phyloP scores from a whole-genome alignment of 2,329 filamentous ascomycete species.

The Lasiodiplodia sp. region DNA sequence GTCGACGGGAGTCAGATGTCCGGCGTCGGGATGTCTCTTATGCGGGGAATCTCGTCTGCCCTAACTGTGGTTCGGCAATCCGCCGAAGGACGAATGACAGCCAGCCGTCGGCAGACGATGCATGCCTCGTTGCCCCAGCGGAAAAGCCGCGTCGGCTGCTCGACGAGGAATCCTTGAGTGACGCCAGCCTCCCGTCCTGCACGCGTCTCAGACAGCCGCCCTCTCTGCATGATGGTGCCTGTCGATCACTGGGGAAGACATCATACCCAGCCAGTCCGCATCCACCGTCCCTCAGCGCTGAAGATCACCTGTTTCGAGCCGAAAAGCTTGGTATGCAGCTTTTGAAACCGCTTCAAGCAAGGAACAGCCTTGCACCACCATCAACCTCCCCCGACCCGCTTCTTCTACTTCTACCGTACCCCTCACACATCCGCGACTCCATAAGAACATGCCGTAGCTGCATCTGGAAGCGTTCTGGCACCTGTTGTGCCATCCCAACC shows the following conservation, averaged over 20 bases:
- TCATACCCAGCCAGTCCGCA: constrained; percentile 9
- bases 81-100: background rate
- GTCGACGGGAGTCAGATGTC: constrained; percentile 6
- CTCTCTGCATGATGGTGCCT: constrained; percentile 21
- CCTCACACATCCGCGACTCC: constrained; percentile 8
- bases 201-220: constrained; percentile 7
- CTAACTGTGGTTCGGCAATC: background rate
- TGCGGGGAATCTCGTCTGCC: constrained; percentile 22
- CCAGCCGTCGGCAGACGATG: background rate
- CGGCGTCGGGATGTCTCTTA: background rate
- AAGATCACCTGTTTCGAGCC: constrained; percentile 27
- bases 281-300: constrained; percentile 9
- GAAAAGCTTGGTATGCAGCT: constrained; percentile 28
- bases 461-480: constrained; percentile 10
- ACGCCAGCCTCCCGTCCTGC: constrained; percentile 18
- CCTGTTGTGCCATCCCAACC: constrained; percentile 5
- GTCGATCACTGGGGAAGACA: constrained; percentile 13
- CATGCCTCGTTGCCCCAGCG: constrained; percentile 19
- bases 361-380: constrained; percentile 16
- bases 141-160: background rate
- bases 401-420: constrained; percentile 9
- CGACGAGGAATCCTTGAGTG: background rate
- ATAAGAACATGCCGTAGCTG: constrained; percentile 1
- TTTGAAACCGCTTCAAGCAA: constrained; percentile 23
- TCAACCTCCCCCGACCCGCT: constrained; percentile 3